Evolutionary conservation across 2,329 filamentous ascomycete genomes (phyloP), one percentile per base, ranked within the genome.

Genomic region (Paecilomyces dactylethromorphus): DNA sequence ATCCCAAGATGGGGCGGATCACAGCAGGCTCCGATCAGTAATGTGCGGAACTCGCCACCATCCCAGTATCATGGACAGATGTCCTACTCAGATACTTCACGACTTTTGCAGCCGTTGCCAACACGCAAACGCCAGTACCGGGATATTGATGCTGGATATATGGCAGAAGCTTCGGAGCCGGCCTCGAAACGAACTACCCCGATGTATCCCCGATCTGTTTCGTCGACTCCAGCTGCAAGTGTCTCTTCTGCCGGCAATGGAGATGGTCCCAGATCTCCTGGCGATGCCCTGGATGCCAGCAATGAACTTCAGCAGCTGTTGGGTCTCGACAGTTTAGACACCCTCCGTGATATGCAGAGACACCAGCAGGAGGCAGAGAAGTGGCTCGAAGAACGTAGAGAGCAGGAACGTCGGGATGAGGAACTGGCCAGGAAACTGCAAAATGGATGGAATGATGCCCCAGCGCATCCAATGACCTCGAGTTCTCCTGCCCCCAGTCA

Each of bases 341-440:
- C 60, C 4, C 39, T 73, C 3, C 57, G 59, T 18, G 64, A 62
- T n/a, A 59, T 74, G 11, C 64, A 63, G 51, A 63, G 68, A 31
- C 72, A 75, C 55, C 67, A 72, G 33, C 62, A 59, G 53, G 62
- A 66, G 58, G 69, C 71, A n/a, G 69, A 73, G 59, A 58, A 64
- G 54, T 72, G 65, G 64, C 60, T 74, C 12, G 54, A 68, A 56
- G 59, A 68, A 35, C 67, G 68, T 18, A 66, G 63, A 51, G 68
- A 71, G 56, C 71, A 74, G 62, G 72, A 74, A 58, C 71, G 68
- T 21, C 67, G 63, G 33, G 75, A 78, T 58, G 74, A 63, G n/a
- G 71, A 73, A 60, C 65, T 73, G 58, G 76, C 76, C 33, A 71
- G 72, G 53, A 68, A 60, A 26, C 64, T 79, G 12, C 71, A 76